Percentiles rank a stretch among this genome's conserved stretches.
phyloP scores from a whole-genome alignment of 768 basidiomycete species.

The Tricholoma hemisulphureum region DNA sequence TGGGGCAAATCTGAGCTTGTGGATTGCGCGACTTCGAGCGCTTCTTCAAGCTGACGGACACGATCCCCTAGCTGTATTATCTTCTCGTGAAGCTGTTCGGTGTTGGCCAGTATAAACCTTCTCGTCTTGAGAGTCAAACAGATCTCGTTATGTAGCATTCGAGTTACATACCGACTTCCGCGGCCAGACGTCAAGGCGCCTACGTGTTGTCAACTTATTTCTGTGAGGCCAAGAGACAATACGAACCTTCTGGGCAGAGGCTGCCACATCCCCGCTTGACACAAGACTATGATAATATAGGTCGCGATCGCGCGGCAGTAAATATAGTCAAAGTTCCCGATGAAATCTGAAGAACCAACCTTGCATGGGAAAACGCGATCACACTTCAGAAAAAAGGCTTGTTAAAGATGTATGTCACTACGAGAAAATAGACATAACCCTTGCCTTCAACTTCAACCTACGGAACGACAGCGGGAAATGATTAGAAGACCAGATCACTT shows the following conservation, averaged over 20 bases:
- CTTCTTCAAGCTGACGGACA: slow-evolving; percentile 63
- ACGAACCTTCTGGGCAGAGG: slow-evolving; percentile 57
- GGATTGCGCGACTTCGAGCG: slow-evolving; percentile 45
- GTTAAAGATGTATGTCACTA: neutral
- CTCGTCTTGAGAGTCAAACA: neutral
- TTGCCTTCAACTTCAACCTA: slow-evolving; percentile 51
- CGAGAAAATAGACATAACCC: slow-evolving; percentile 9
- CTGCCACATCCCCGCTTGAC: slow-evolving; percentile 65
- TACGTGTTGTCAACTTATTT: slow-evolving; percentile 18
- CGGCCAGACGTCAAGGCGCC: slow-evolving; percentile 61
- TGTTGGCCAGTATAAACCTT: slow-evolving; percentile 68
- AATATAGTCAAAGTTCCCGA: slow-evolving; percentile 9
- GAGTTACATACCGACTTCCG: slow-evolving; percentile 52
- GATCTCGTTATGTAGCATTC: neutral
- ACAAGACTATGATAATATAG: slow-evolving; percentile 56
- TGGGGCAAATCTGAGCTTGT: slow-evolving; percentile 42
- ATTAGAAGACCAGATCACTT: slow-evolving; percentile 1
- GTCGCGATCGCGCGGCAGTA: neutral
- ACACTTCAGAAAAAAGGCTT: slow-evolving; percentile 38
- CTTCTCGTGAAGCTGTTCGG: slow-evolving; percentile 64
- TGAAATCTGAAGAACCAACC: slow-evolving; percentile 25
- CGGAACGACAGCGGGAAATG: neutral
- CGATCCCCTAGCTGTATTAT: slow-evolving; percentile 61
- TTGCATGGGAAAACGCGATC: slow-evolving; percentile 67
- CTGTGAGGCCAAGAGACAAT: slow-evolving; percentile 6